Conservation (phyloP, 192 early-diverging fungal species). For the Coemansia sp. region DNA sequence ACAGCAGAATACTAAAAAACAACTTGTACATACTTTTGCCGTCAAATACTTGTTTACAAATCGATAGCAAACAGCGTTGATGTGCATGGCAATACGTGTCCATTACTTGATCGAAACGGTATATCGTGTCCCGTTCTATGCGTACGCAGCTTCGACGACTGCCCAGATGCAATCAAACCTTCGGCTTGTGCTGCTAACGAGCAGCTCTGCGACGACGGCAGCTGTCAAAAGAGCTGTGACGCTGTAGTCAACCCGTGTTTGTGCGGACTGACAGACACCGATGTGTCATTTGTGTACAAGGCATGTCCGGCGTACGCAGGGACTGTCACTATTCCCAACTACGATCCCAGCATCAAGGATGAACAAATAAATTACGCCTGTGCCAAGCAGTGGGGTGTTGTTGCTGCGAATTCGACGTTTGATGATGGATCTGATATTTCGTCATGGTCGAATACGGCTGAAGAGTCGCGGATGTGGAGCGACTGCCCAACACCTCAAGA, state of each 20-base stretch:
- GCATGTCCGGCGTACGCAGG: slow-evolving; percentile 53
- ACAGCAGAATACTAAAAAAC: neutral
- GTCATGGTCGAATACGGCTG: slow-evolving; percentile 21
- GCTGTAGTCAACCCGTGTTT: slow-evolving; percentile 53
- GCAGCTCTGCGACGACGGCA: slow-evolving; percentile 58
- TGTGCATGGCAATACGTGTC: slow-evolving; percentile 52
- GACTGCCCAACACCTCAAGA: slow-evolving; percentile 52
- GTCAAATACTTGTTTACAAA: neutral
- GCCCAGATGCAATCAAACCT: slow-evolving; percentile 47
- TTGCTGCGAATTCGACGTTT: slow-evolving; percentile 13
- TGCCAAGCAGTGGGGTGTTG: slow-evolving; percentile 24
- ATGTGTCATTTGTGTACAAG: slow-evolving; percentile 31
- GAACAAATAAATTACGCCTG: slow-evolving; percentile 36
- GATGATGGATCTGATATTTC: slow-evolving; percentile 10
- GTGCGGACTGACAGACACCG: slow-evolving; percentile 37
- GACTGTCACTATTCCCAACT: slow-evolving; percentile 45
- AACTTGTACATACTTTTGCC: too few relatives aligned
- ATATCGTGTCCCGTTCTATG: slow-evolving; percentile 57
- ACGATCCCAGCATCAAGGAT: slow-evolving; percentile 53
- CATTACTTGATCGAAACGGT: slow-evolving; percentile 47
- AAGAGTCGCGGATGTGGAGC: slow-evolving; percentile 38
- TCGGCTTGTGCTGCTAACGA: slow-evolving; percentile 32
- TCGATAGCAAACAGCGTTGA: slow-evolving; percentile 53
- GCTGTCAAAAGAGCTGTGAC: slow-evolving; percentile 49
- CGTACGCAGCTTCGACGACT: slow-evolving; percentile 49